Conservation (phyloP, 164 flowering plant genomes). For the Dillenia turbinata region DNA sequence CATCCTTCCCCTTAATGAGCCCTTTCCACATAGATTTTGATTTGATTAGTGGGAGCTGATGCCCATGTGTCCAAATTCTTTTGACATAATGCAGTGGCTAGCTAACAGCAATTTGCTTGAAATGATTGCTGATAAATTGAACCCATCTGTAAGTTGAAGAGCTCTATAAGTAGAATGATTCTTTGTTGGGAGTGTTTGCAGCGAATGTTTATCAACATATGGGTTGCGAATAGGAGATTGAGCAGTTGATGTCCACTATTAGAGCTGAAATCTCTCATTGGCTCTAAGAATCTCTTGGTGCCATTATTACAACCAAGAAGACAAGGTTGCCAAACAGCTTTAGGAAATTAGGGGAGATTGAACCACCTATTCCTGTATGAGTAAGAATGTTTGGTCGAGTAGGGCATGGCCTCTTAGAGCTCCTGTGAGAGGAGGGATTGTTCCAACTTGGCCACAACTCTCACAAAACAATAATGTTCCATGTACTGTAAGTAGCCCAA, state of each 20-base stretch:
- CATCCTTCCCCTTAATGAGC: conserved; percentile 8
- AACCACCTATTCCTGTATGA: conserved; percentile 76
- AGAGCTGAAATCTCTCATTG: no score
- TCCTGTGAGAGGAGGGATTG: conserved; percentile 72
- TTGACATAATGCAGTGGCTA: conserved; percentile 95
- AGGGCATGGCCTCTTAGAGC: conserved; percentile 91
- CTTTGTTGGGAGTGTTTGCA: no score
- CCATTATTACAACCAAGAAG: conserved; percentile 16
- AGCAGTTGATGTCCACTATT: no score
- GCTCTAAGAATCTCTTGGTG: no score
- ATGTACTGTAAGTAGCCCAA: conserved; percentile 67
- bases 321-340: conserved; percentile 65
- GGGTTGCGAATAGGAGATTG: no score
- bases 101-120: conserved; percentile 87
- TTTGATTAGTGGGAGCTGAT: conserved; percentile 93
- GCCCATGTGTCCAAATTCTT: conserved; percentile 81
- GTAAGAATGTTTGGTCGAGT: conserved; percentile 93
- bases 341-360: conserved; percentile 66
- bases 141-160: conserved; percentile 64
- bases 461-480: conserved; percentile 42
- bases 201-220: no score
- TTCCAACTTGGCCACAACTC: conserved; percentile 90
- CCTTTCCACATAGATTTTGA: conserved; percentile 58
- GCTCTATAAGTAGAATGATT: no score
- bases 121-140: conserved; percentile 95